phyloP scores from a whole-genome alignment of 805 yeast genomes.

The Wickerhamiella hasegawae region DNA sequence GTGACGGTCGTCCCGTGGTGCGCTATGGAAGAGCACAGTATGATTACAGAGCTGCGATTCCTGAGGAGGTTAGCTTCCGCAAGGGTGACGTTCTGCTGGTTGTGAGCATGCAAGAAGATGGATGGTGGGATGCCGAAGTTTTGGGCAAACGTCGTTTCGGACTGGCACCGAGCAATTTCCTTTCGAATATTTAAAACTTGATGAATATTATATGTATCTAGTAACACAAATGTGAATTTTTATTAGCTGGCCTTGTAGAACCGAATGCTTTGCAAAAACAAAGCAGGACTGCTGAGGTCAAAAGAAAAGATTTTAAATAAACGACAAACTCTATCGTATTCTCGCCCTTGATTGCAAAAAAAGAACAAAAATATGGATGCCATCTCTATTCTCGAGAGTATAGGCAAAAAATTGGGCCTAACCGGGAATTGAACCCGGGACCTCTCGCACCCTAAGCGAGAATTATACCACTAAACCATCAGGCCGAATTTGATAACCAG shows the following conservation, averaged over 20 bases:
- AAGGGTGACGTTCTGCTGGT: slow-evolving; percentile 41
- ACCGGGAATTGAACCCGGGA: slow-evolving; percentile 3
- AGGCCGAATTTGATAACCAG: too few species aligned
- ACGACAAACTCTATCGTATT: too few species aligned
- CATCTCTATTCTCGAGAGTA: too few species aligned
- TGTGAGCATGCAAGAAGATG: slow-evolving; percentile 45
- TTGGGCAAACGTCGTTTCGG: slow-evolving; percentile 28
- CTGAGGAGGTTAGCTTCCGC: slow-evolving; percentile 43
- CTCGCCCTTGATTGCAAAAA: background rate
- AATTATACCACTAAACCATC: slow-evolving; percentile 2
- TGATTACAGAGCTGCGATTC: slow-evolving; percentile 42
- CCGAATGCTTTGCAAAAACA: too few species aligned
- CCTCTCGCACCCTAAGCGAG: slow-evolving; percentile 3
- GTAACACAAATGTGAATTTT: too few species aligned
- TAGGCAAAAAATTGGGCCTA: background rate
- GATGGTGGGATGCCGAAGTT: slow-evolving; percentile 63
- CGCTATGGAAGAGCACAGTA: slow-evolving; percentile 39
- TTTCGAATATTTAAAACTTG: slow-evolving; percentile 9
- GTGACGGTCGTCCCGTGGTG: slow-evolving; percentile 39
- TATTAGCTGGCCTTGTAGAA: too few species aligned
- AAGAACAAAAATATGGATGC: background rate
- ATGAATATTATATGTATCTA: background rate
- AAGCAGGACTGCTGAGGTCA: too few species aligned
- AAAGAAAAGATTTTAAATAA: too few species aligned
- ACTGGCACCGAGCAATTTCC: slow-evolving; percentile 47